Base-by-base conservation (phyloP, 805 yeast genomes). In the Jamesozyma hellenica region DNA sequence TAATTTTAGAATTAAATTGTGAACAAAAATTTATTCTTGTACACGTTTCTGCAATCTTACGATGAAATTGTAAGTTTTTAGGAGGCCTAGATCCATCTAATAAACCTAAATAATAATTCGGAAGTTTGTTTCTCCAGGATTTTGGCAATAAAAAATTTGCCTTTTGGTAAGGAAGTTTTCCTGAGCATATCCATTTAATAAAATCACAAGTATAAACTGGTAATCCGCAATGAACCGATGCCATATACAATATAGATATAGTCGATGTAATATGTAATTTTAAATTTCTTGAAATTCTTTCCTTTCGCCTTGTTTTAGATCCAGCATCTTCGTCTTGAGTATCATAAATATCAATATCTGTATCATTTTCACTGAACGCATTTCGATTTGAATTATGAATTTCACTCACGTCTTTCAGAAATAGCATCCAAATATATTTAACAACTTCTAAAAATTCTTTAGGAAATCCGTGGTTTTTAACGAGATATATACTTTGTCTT, bases 161-260 rank as follows among this genome's bases (percentile, higher is more conserved):
- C 37, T 60, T 66, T 45, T 69, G 55, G 47, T 66, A 73, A 2
- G 84, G 82, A 1, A 81, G 56, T 26, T 62, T 59, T 36, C 71
- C 71, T 2, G 60, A 48, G 23, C 64, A 50, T 4, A 72, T 55
- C 56, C 71, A 60, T 4, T 52, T 48, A 18, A 75, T 49, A 14
- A 75, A 54, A 51, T 78, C 82, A 40, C 60, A 56, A 4, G 70
- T 45, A 49, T 71, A 75, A 1, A 79, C 42, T 0, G 85, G 82
- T 16, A 67, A 43, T 23, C 67, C 63, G 45, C 75, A 47, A 41
- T 68, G 66, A 8, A 71, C 44, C n/a, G 72, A 52, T 2, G 78
- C 72, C 35, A 77, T 41, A 52, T 78, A 79, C 15, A 76, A 57
- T 1, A 78, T 49, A 6, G 68, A 50, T 4, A 69, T 21, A 1